Evolutionary conservation across 768 basidiomycete genomes (phyloP).

Genomic region (Cyclocybe cylindracea): DNA sequence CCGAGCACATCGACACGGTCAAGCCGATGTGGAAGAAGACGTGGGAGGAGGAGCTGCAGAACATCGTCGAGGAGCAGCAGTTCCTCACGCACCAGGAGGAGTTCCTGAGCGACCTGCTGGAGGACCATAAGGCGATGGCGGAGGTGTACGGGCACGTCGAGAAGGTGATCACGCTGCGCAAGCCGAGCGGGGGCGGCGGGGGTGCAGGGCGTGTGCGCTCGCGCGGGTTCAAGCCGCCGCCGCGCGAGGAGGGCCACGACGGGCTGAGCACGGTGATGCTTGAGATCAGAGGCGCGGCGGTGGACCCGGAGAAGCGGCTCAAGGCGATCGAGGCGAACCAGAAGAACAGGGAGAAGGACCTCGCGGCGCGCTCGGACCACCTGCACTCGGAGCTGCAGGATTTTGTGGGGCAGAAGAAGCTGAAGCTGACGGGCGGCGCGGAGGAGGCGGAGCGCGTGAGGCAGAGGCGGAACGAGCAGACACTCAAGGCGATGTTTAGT

Average conservation of each 20-base stretch:
- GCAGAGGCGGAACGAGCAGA: slow-evolving; percentile 80
- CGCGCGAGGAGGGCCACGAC: slow-evolving; percentile 65
- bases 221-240: slow-evolving; percentile 60
- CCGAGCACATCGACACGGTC: slow-evolving; percentile 83
- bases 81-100: slow-evolving; percentile 93
- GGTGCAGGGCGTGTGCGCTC: slow-evolving; percentile 21
- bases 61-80: slow-evolving; percentile 96
- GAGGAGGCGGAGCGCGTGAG: slow-evolving; percentile 89
- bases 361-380: slow-evolving; percentile 73
- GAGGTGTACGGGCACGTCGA: slow-evolving; percentile 91
- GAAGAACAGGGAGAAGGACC: slow-evolving; percentile 75
- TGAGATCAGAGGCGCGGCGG: slow-evolving; percentile 81
- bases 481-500: slow-evolving; percentile 87
- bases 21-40: slow-evolving; percentile 99
- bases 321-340: slow-evolving; percentile 93
- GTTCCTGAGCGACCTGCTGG: slow-evolving; percentile 82
- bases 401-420: slow-evolving; percentile 85
- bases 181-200: slow-evolving; percentile 44
- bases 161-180: slow-evolving; percentile 78
- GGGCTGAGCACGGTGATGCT: slow-evolving; percentile 82
- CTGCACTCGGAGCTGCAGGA: slow-evolving; percentile 82
- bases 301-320: slow-evolving; percentile 82
- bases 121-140: slow-evolving; percentile 87
- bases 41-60: slow-evolving; percentile 95
- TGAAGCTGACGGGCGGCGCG: slow-evolving; percentile 95